phyloP scores from a whole-genome alignment of 768 basidiomycete species.

The Suillus paluster region DNA sequence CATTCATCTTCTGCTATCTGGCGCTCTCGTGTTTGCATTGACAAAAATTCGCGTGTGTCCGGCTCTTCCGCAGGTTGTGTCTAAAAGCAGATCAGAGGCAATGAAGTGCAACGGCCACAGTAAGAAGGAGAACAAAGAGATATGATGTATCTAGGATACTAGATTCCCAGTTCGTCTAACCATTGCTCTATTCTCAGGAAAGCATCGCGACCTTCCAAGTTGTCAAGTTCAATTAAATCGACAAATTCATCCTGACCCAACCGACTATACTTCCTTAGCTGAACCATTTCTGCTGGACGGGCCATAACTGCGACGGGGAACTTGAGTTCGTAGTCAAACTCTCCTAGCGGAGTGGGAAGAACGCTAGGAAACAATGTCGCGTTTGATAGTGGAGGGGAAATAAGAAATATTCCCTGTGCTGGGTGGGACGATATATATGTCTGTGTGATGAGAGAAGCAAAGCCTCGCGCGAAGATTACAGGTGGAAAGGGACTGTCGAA shows the following conservation, averaged over 20 bases:
- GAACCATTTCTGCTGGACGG: conserved; percentile 35
- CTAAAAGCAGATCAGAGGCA: not conserved
- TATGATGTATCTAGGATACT: conserved; percentile 16
- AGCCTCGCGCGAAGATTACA: conserved; percentile 54
- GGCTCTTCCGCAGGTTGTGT: not conserved
- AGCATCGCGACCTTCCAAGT: conserved; percentile 42
- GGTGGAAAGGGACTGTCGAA: conserved; percentile 57
- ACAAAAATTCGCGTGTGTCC: not conserved
- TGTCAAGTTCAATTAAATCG: conserved; percentile 40
- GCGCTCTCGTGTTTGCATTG: not conserved
- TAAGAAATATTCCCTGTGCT: conserved; percentile 62
- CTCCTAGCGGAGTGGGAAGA: conserved; percentile 44
- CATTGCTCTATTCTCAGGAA: conserved; percentile 51
- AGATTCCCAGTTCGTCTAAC: conserved; percentile 61
- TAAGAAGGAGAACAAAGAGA: not conserved
- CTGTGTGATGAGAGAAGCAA: conserved; percentile 61
- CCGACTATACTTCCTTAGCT: conserved; percentile 42
- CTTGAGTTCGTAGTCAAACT: conserved; percentile 64
- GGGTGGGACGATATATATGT: conserved; percentile 72
- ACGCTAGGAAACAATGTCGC: conserved; percentile 30
- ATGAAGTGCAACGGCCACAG: not conserved
- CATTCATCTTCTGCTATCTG: not conserved
- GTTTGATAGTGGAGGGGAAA: conserved; percentile 56
- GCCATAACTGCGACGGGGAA: conserved; percentile 64
- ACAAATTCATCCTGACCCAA: conserved; percentile 46